These are phyloP conservation scores for Conticribra weissflogii DNA, from an alignment of 108 stramenopile species.

Conservation along the genomic window DNA sequence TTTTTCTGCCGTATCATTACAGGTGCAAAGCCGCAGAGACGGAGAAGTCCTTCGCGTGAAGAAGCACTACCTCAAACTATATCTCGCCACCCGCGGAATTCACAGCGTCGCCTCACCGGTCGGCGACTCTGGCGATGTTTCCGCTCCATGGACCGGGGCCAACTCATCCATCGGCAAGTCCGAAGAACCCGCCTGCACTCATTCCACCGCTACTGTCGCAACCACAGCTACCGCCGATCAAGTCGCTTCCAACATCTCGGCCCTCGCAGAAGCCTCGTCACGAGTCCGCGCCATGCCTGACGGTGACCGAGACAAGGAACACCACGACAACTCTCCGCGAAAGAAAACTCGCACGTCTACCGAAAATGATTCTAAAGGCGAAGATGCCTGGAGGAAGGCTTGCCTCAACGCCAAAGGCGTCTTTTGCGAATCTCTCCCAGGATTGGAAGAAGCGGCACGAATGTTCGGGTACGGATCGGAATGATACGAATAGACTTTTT, in stretches of 20 bases:
- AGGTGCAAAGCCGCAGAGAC: constrained; percentile 50
- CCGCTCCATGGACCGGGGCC: background rate
- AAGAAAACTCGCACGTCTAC: constrained; percentile 28
- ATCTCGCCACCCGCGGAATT: constrained; percentile 41
- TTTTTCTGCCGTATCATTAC: background rate
- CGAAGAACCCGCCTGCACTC: background rate
- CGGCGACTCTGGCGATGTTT: background rate
- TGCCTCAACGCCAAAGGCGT: constrained; percentile 40
- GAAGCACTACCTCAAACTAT: constrained; percentile 57
- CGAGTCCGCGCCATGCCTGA: constrained; percentile 16
- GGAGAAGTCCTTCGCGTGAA: constrained; percentile 55
- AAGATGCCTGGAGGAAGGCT: constrained; percentile 37
- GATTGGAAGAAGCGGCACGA: constrained; percentile 76
- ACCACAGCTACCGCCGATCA: too few species aligned
- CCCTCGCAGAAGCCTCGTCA: too few species aligned
- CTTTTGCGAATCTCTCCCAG: constrained; percentile 63
- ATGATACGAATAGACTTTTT: background rate
- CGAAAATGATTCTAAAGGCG: constrained; percentile 9
- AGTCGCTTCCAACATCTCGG: too few species aligned
- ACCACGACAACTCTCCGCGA: background rate
- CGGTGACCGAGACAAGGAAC: background rate
- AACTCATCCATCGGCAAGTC: background rate
- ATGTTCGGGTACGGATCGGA: constrained; percentile 73
- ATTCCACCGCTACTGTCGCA: too few species aligned
- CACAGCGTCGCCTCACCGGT: constrained; percentile 22